These are phyloP conservation scores for Aeschynomene evenia DNA, from an alignment of 306 rosid species.

Conservation along the genomic window DNA sequence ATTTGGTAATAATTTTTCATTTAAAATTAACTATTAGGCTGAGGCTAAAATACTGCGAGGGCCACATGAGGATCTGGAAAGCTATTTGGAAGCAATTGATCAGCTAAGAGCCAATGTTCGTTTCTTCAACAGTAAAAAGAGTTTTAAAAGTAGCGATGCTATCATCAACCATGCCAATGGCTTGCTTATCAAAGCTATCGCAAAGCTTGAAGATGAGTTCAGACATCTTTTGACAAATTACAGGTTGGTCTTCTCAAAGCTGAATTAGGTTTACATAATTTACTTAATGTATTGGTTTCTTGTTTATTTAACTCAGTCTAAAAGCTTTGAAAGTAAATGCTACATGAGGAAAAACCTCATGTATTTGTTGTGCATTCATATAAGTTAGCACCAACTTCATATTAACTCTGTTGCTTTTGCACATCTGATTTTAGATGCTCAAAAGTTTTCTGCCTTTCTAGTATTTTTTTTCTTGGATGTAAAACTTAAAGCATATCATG, in stretches of 20 bases:
- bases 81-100: slow-evolving; percentile 81
- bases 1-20: not conserved
- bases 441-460: not conserved
- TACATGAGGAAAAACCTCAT: not conserved
- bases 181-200: slow-evolving; percentile 82
- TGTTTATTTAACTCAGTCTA: not conserved
- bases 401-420: not conserved
- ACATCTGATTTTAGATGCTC: slow-evolving; percentile 12
- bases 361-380: not conserved
- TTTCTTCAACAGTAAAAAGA: slow-evolving; percentile 67
- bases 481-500: not conserved
- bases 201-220: slow-evolving; percentile 96
- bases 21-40: slow-evolving; percentile 54
- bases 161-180: slow-evolving; percentile 68
- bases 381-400: not conserved
- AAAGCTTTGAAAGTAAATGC: slow-evolving; percentile 1
- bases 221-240: slow-evolving; percentile 74
- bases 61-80: slow-evolving; percentile 95
- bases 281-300: slow-evolving; percentile 7
- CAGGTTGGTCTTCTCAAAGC: slow-evolving; percentile 51
- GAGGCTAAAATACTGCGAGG: slow-evolving; percentile 96
- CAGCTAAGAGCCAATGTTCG: slow-evolving; percentile 59
- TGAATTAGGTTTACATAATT: not conserved
- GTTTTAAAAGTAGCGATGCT: slow-evolving; percentile 57
- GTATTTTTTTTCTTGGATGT: not conserved